phyloP scores from a whole-genome alignment of 1,284 basidiomycete genomes.

The Sporisorium sorghi region DNA sequence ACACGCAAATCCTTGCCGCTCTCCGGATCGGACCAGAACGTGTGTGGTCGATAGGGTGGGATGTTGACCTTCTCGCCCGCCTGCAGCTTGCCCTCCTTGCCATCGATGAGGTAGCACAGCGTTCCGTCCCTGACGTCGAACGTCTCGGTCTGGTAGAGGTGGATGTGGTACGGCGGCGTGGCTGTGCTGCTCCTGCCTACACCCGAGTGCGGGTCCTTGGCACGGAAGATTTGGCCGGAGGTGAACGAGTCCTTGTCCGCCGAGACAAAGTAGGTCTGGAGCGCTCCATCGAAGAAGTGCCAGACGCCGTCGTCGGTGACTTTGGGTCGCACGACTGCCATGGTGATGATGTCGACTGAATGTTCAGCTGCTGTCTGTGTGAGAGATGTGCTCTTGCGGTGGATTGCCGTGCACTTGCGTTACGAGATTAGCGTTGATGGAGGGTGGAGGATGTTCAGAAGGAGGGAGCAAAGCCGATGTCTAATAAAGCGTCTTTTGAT shows the following conservation, averaged over 20 bases:
- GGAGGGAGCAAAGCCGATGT: not conserved
- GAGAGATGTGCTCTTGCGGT: too few species aligned
- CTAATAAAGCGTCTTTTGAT: not conserved
- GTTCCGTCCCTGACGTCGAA: constrained; percentile 65
- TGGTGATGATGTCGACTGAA: constrained; percentile 1
- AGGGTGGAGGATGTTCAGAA: not conserved
- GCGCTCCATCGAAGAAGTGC: constrained; percentile 56
- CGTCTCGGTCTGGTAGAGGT: constrained; percentile 65
- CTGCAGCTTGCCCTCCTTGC: constrained; percentile 60
- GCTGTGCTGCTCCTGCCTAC: constrained; percentile 59
- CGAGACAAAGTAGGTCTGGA: constrained; percentile 44
- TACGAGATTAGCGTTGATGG: not conserved
- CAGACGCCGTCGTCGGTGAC: constrained; percentile 43
- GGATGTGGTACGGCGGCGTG: constrained; percentile 68
- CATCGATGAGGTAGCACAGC: constrained; percentile 67
- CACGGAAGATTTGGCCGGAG: constrained; percentile 64
- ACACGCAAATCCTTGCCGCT: constrained; percentile 64
- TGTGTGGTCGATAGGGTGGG: constrained; percentile 64
- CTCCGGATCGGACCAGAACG: constrained; percentile 66
- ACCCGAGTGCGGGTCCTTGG: constrained; percentile 58
- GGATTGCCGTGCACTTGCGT: not conserved
- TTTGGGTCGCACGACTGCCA: constrained; percentile 46
- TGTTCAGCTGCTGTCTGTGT: too few species aligned
- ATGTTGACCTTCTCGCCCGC: constrained; percentile 64
- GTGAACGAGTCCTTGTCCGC: constrained; percentile 43